Evolutionary conservation across 1,139 yeast species (phyloP).

Genomic region (Lodderomyces parapsilosis): DNA sequence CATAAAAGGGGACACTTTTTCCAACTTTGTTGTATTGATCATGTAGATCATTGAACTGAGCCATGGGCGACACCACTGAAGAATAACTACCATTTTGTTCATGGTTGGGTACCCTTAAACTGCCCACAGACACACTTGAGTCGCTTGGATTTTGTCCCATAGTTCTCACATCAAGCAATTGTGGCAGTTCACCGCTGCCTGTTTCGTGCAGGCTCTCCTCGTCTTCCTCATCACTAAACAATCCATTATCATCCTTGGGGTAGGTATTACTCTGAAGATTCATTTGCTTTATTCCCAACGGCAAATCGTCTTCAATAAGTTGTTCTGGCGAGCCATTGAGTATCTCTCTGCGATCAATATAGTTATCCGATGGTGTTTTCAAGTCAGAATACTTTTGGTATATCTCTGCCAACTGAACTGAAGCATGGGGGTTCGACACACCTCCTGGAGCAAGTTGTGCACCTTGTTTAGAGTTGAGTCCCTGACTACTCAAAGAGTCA

Average conservation of each 20-base stretch:
- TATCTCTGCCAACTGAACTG: conserved; percentile 44
- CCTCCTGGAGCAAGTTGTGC: conserved; percentile 1
- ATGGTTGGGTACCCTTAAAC: conserved; percentile 26
- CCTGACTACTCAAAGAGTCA: neutral
- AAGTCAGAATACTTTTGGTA: conserved; percentile 46
- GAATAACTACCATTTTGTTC: conserved; percentile 37
- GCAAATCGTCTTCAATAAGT: conserved; percentile 34
- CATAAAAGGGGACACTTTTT: conserved; percentile 4
- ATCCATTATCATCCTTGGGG: conserved; percentile 39
- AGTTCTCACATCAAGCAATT: conserved; percentile 8
- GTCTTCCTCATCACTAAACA: conserved; percentile 35
- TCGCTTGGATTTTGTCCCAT: neutral
- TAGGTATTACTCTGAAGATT: conserved; percentile 30
- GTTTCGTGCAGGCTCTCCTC: conserved; percentile 22
- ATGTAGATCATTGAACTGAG: conserved; percentile 56
- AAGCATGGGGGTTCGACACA: conserved; percentile 23
- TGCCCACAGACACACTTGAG: conserved; percentile 8
- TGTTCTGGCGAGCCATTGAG: conserved; percentile 39
- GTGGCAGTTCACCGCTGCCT: conserved; percentile 21
- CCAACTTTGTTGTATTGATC: conserved; percentile 34
- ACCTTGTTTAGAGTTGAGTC: neutral
- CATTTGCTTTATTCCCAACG: conserved; percentile 30
- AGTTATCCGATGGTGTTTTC: conserved; percentile 44
- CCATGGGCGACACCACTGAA: conserved; percentile 47
- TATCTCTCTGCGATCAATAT: conserved; percentile 30